Percentiles rank a stretch among this genome's conserved stretches.
Conservation (phyloP, 2,329 filamentous ascomycete species). For the Ophiostoma ulmi region DNA sequence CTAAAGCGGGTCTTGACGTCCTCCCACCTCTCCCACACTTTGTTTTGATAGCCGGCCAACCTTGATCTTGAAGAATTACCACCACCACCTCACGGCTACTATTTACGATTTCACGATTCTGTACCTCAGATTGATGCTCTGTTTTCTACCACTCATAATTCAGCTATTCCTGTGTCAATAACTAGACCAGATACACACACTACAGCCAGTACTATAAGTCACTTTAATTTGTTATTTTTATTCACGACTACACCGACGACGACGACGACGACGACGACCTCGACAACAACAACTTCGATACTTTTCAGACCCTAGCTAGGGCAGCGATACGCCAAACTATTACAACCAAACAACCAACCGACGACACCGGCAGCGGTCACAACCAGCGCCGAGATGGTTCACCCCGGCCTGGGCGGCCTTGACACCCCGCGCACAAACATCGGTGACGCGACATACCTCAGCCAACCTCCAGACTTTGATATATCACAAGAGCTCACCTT, state of each 20-base stretch:
- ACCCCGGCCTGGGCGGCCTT: slow-evolving; percentile 60
- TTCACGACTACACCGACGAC: not conserved
- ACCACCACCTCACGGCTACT: not conserved
- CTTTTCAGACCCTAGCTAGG: not conserved
- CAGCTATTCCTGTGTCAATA: not conserved
- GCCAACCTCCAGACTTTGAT: slow-evolving; percentile 66
- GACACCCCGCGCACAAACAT: slow-evolving; percentile 82
- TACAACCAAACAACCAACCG: not conserved
- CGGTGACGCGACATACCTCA: slow-evolving; percentile 78
- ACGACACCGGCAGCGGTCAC: not conserved
- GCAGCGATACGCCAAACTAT: not conserved
- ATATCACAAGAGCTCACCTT: slow-evolving; percentile 86
- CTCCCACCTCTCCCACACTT: slow-evolving; percentile 15
- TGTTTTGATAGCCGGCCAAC: slow-evolving; percentile 15
- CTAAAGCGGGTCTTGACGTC: slow-evolving; percentile 21
- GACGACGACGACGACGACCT: not conserved
- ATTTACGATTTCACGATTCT: slow-evolving; percentile 19
- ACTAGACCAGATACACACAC: not conserved
- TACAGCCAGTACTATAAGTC: not conserved
- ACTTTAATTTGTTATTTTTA: slow-evolving; percentile 10
- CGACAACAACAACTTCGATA: not conserved
- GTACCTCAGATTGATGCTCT: slow-evolving; percentile 4
- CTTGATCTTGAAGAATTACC: slow-evolving; percentile 8
- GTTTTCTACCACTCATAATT: not conserved
- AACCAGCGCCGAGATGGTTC: slow-evolving; percentile 52